Evolutionary conservation across 257 asterid genomes (phyloP).

Genomic region (Nemophila menziesii): DNA sequence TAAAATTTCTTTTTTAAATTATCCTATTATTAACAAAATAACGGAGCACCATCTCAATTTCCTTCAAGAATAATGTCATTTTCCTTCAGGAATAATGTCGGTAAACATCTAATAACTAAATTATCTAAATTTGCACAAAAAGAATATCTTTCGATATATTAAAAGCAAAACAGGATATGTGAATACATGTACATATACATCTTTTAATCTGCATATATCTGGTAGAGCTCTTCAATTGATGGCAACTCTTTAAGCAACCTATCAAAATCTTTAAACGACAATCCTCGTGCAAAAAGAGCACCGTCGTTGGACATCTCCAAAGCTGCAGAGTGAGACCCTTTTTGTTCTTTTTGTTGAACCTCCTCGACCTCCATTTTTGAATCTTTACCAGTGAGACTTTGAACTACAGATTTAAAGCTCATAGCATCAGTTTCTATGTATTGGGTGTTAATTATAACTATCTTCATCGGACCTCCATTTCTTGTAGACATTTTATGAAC

Average conservation of each 20-base stretch:
- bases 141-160: background rate
- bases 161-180: background rate
- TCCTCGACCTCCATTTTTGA: slow-evolving; percentile 10
- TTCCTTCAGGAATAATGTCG: no score
- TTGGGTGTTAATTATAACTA: slow-evolving; percentile 35
- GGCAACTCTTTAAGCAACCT: slow-evolving; percentile 28
- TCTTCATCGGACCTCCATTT: slow-evolving; percentile 17
- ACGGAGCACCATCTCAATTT: no score
- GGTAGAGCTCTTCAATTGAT: slow-evolving; percentile 24
- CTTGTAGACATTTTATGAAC: background rate
- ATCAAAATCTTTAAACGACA: slow-evolving; percentile 35
- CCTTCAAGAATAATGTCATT: no score
- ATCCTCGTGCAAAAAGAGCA: slow-evolving; percentile 15
- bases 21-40: no score
- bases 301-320: background rate
- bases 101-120: no score
- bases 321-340: background rate
- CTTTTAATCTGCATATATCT: slow-evolving; percentile 11
- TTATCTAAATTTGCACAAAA: no score
- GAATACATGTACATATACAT: no score
- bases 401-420: slow-evolving; percentile 41
- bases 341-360: background rate
- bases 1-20: no score
- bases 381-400: slow-evolving; percentile 35
- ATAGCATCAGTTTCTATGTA: slow-evolving; percentile 29